phyloP scores from a whole-genome alignment of 495 filamentous ascomycete genomes.

The Tuber brumale region DNA sequence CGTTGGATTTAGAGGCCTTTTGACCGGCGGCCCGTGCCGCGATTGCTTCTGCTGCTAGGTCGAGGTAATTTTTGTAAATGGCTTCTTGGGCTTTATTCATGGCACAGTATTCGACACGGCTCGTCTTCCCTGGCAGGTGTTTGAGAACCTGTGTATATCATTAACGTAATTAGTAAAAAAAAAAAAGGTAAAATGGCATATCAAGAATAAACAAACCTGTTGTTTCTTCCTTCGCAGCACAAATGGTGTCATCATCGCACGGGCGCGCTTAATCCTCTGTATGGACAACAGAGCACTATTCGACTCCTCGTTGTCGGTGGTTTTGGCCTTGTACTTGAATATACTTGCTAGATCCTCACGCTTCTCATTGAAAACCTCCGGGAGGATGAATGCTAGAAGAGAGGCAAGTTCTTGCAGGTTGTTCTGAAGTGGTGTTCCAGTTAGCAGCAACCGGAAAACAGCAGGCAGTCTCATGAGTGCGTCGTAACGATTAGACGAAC shows the following conservation, averaged over 20 bases:
- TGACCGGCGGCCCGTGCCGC: conserved; percentile 54
- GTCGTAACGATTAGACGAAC: conserved; percentile 69
- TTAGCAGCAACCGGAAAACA: conserved; percentile 74
- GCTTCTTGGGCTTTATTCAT: conserved; percentile 61
- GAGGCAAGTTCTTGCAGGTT: conserved; percentile 87
- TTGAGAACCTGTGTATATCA: conserved; percentile 56
- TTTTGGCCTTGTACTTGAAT: conserved; percentile 86
- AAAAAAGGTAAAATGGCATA: background rate
- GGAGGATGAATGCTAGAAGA: conserved; percentile 84
- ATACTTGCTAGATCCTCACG: conserved; percentile 69
- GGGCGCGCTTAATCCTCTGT: conserved; percentile 76
- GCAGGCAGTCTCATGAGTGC: conserved; percentile 71
- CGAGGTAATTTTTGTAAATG: conserved; percentile 62
- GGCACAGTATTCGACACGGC: conserved; percentile 68
- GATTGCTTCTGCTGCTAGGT: conserved; percentile 52
- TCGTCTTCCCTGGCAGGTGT: conserved; percentile 75
- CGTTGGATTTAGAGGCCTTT: conserved; percentile 52
- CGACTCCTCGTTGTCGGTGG: conserved; percentile 60
- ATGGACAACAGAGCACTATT: conserved; percentile 68
- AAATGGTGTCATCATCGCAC: conserved; percentile 90
- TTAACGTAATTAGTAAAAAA: background rate
- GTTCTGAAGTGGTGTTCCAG: conserved; percentile 92
- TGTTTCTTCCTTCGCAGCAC: conserved; percentile 89
- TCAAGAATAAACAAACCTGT: conserved; percentile 45
- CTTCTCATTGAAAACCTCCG: conserved; percentile 65